Base-by-base conservation (phyloP, 148 eudicot species). In the Amaranthus hypochondriacus region DNA sequence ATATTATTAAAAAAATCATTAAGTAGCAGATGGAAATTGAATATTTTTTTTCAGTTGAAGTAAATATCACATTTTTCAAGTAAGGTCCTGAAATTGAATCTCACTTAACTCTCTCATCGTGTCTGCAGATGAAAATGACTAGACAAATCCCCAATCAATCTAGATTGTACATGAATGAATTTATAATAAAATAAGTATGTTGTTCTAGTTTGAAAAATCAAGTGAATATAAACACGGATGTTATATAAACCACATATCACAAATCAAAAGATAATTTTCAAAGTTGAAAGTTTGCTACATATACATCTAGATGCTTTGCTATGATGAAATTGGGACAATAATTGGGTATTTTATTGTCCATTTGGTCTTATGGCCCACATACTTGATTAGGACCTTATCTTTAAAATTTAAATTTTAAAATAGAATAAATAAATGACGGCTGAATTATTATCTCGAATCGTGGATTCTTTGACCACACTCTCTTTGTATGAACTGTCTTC, bases 361-460 rank as follows among this genome's bases (percentile, higher is more conserved):
- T 67, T 67, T 67, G 6, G 11, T 21, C 15, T 62, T 21, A 67
- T 67, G 70, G 70, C 56, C 70, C 70, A 67, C 46, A 50, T 9
- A 67, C 1, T 49, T 10, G 14, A 50, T 50, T 67, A 50, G 70
- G 70, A 50, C 70, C 10, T 67, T 15, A 48, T 47, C 15, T 14
- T 48, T 14, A 47, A 13, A 15, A 3, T 14, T 49, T 7, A 62
- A 28, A 28, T 28, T 28, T 28, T 28, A 28, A 28, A 28, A 28
- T 28, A 28, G 0, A 58, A 21, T 58, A 8, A 3, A 58, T 5
- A 15, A 4, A 58, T 18, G 39, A 18, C 39, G 62, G 39, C 62
- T 15, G 3, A 14, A n/a, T 14, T 28, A 28, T 28, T 28, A 28
- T 28, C 39, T 28, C 1, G 39, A 28, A 28, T 2, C 1, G 39